phyloP scores from a whole-genome alignment of 257 asterid species.

The Scutellaria minor region DNA sequence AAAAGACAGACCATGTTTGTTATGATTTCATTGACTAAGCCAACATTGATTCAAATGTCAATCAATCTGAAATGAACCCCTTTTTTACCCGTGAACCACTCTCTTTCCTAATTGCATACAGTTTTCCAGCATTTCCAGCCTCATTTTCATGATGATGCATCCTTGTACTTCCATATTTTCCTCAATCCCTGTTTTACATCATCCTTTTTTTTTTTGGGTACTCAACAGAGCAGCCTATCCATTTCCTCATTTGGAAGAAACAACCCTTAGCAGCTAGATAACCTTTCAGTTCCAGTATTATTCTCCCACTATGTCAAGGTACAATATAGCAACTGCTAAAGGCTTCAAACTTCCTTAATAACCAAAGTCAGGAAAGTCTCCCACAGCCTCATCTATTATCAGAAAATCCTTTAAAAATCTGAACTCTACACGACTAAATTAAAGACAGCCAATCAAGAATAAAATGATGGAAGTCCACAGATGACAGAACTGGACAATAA shows the following conservation, averaged over 20 bases:
- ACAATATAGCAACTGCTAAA: constrained; percentile 1
- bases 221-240: constrained; percentile 11
- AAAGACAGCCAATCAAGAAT: background rate
- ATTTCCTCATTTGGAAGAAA: constrained; percentile 16
- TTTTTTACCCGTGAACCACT: constrained; percentile 2
- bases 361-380: constrained; percentile 9
- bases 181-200: constrained; percentile 10
- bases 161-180: constrained; percentile 8
- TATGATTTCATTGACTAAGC: background rate
- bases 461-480: constrained; percentile 13
- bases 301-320: constrained; percentile 9
- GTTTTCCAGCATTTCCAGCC: background rate
- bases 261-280: constrained; percentile 4
- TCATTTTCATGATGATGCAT: constrained; percentile 2
- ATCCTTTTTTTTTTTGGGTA: constrained; percentile 7
- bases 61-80: background rate
- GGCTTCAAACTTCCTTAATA: background rate
- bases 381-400: background rate
- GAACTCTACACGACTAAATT: background rate
- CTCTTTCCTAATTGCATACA: constrained; percentile 22
- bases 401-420: constrained; percentile 12
- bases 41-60: constrained; percentile 18
- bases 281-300: constrained; percentile 15
- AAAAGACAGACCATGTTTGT: background rate
- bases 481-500: background rate